Conservation (phyloP, 371 early-diverging fungal species). For the Mucor velutinosus region DNA sequence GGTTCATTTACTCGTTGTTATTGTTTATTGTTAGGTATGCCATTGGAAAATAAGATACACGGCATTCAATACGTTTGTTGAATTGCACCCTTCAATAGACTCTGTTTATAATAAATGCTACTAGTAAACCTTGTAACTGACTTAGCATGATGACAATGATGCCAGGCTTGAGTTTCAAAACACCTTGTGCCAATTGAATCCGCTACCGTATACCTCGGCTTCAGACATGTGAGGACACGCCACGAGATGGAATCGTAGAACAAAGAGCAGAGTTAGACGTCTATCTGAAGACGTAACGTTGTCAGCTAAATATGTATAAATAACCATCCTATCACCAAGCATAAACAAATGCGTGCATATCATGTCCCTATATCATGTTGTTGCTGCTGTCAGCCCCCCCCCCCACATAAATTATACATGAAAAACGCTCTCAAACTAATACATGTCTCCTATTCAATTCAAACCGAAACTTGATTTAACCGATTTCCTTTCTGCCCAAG, state of each 20-base stretch:
- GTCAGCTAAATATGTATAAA: not conserved
- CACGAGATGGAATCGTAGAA: not conserved
- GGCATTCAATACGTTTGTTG: not conserved
- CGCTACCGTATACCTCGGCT: not conserved
- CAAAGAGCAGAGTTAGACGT: not conserved
- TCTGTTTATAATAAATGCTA: not conserved
- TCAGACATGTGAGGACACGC: not conserved
- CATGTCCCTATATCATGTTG: not conserved
- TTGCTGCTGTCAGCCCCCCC: not conserved
- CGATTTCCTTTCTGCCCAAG: slow-evolving; percentile 5
- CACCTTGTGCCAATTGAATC: not conserved
- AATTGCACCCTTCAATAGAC: not conserved
- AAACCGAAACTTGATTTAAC: slow-evolving; percentile 8
- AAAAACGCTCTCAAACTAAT: not conserved
- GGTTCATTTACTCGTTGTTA: not conserved
- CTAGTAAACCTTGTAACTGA: not conserved
- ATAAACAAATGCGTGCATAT: not conserved
- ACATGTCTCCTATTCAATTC: slow-evolving; percentile 7
- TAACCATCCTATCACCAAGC: not conserved
- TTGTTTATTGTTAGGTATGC: not conserved
- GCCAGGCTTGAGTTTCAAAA: not conserved
- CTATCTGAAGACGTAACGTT: not conserved
- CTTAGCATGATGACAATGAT: not conserved
- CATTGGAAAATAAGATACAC: slow-evolving; percentile 10
- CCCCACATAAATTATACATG: not conserved